These are phyloP conservation scores for Spergularia marina DNA, from an alignment of 148 eudicot genomes.

Conservation along the genomic window DNA sequence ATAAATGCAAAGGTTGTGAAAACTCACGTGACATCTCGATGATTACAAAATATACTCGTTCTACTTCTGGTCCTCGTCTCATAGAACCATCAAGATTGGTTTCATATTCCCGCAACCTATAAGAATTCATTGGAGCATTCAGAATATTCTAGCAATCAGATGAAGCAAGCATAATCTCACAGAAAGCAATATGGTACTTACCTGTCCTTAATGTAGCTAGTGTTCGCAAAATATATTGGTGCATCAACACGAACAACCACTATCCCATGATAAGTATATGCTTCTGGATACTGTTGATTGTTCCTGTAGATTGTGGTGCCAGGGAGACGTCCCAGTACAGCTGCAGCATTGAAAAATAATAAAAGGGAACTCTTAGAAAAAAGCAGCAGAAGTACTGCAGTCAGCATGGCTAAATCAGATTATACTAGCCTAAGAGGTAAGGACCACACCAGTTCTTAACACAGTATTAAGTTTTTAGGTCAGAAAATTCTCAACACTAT, in stretches of 20 bases:
- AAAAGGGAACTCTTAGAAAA: not conserved
- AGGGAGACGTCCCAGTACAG: slow-evolving; percentile 94
- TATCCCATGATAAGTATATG: slow-evolving; percentile 82
- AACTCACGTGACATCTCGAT: slow-evolving; percentile 94
- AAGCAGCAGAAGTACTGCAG: not conserved
- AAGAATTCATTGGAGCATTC: slow-evolving; percentile 10
- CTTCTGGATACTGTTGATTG: slow-evolving; percentile 89
- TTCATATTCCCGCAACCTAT: slow-evolving; percentile 89
- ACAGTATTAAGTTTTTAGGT: not conserved
- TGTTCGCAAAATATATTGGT: slow-evolving; percentile 97
- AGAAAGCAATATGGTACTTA: slow-evolving; percentile 13
- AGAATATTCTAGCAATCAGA: not conserved
- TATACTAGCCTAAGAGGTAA: not conserved
- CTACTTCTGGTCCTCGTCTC: slow-evolving; percentile 81
- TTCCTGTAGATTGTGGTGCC: slow-evolving; percentile 96
- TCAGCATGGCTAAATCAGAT: not conserved
- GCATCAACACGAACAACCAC: slow-evolving; percentile 96
- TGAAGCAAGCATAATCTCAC: not conserved
- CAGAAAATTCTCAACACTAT: not conserved
- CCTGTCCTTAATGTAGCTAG: slow-evolving; percentile 94
- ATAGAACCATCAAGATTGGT: slow-evolving; percentile 47
- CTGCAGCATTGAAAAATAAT: slow-evolving; percentile 39
- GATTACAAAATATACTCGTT: slow-evolving; percentile 71
- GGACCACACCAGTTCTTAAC: not conserved
- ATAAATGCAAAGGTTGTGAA: slow-evolving; percentile 7